Percentiles rank a stretch among this genome's conserved stretches.
phyloP scores from a whole-genome alignment of 768 basidiomycete genomes.

The Saitozyma sp. region DNA sequence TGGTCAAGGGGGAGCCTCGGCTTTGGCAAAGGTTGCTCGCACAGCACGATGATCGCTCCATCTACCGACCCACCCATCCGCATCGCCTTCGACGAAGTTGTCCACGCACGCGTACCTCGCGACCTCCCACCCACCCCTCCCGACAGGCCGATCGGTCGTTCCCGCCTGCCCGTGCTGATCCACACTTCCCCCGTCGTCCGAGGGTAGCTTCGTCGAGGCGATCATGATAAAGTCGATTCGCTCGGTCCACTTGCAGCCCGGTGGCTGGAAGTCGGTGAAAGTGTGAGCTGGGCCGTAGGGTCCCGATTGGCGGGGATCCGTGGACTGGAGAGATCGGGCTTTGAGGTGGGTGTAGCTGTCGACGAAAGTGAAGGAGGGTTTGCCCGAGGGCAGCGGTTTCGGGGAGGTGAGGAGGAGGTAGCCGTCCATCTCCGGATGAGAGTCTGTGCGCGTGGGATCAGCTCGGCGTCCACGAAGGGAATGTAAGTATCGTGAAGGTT shows the following conservation, averaged over 20 bases:
- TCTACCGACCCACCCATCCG: slow-evolving; percentile 30
- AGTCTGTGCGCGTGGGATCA: slow-evolving; percentile 28
- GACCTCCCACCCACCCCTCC: slow-evolving; percentile 24
- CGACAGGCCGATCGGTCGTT: not conserved
- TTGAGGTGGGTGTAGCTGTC: slow-evolving; percentile 24
- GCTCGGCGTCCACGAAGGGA: not conserved
- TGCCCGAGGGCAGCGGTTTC: slow-evolving; percentile 21
- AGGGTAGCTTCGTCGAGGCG: slow-evolving; percentile 32
- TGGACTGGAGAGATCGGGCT: not conserved
- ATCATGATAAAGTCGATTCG: slow-evolving; percentile 37
- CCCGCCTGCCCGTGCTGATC: not conserved
- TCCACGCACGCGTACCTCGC: slow-evolving; percentile 29
- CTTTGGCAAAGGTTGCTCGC: not conserved
- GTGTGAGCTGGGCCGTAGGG: slow-evolving; percentile 2
- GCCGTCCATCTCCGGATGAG: slow-evolving; percentile 46
- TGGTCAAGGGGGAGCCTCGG: no score
- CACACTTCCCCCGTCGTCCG: slow-evolving; percentile 15
- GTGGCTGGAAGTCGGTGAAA: slow-evolving; percentile 1
- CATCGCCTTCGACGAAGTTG: slow-evolving; percentile 33
- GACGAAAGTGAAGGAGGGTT: slow-evolving; percentile 11
- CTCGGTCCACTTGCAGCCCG: not conserved
- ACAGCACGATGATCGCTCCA: slow-evolving; percentile 43
- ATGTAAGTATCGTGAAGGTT: not conserved
- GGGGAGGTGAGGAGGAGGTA: slow-evolving; percentile 47
- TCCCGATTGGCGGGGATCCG: slow-evolving; percentile 11